Conservation (phyloP, 495 filamentous ascomycete species). For the Penicillium cinerascens region DNA sequence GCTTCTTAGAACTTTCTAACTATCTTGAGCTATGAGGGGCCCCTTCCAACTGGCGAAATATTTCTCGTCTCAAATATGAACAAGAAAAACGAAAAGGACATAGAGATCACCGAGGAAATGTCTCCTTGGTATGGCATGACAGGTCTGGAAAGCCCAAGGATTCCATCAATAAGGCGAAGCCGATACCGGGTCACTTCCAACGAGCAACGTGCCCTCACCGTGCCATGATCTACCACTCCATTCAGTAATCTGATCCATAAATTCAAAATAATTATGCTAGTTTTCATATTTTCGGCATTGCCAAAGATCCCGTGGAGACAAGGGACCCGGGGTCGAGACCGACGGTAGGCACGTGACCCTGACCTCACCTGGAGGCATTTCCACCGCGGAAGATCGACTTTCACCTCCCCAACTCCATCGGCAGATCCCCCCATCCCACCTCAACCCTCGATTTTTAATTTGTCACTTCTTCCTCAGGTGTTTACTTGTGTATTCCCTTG, state of each 20-base stretch:
- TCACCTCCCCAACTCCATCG: slow-evolving; percentile 42
- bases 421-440: slow-evolving; percentile 14
- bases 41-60: no score
- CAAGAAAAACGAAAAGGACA: no score
- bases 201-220: neutral
- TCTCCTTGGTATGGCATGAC: no score
- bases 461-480: neutral
- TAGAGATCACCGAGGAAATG: no score
- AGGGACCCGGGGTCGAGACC: neutral
- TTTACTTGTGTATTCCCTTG: neutral
- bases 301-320: neutral
- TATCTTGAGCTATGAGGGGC: no score
- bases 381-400: slow-evolving; percentile 39
- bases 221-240: neutral
- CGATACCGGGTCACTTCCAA: neutral
- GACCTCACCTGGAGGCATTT: slow-evolving; percentile 31
- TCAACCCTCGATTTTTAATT: slow-evolving; percentile 2
- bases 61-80: no score
- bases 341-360: neutral
- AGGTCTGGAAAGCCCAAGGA: no score
- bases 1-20: neutral
- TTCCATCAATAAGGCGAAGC: neutral
- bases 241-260: neutral
- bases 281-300: neutral
- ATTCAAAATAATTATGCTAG: neutral